A percentile compares a stretch with the other conserved stretches of the same genome.
Evolutionary conservation across 2,329 filamentous ascomycete genomes (phyloP).

Genomic region (Fusarium circinatum): DNA sequence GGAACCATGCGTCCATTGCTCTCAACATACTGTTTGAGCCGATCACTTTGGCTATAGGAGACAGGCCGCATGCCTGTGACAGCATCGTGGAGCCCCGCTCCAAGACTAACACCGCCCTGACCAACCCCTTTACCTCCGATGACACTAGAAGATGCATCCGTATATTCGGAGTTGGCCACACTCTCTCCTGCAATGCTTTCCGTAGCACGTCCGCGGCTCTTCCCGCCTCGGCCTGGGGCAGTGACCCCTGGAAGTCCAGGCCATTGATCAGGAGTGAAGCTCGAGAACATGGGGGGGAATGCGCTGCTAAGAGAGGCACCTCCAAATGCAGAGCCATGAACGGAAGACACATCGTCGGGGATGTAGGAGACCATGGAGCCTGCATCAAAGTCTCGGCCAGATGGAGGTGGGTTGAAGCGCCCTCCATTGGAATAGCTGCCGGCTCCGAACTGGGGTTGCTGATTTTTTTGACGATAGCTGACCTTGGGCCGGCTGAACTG

Average conservation of each 20-base stretch:
- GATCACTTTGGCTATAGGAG: slow-evolving; percentile 73
- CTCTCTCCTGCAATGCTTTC: slow-evolving; percentile 92
- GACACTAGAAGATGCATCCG: slow-evolving; percentile 83
- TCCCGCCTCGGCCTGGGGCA: slow-evolving; percentile 70
- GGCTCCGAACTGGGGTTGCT: slow-evolving; percentile 71
- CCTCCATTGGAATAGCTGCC: slow-evolving; percentile 53
- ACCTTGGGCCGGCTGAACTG: slow-evolving; percentile 96
- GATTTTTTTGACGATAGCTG: slow-evolving; percentile 88
- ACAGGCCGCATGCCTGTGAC: slow-evolving; percentile 72
- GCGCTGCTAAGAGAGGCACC: slow-evolving; percentile 78
- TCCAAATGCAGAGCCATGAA: slow-evolving; percentile 90
- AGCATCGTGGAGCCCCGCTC: slow-evolving; percentile 78
- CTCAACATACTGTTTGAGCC: slow-evolving; percentile 94
- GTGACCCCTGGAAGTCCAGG: slow-evolving; percentile 78
- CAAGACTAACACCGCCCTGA: slow-evolving; percentile 88
- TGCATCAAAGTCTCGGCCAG: slow-evolving; percentile 72
- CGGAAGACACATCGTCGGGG: slow-evolving; percentile 94
- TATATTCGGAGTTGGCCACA: slow-evolving; percentile 88
- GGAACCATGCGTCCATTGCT: slow-evolving; percentile 76
- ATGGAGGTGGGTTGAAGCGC: slow-evolving; percentile 54
- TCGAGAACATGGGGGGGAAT: slow-evolving; percentile 95
- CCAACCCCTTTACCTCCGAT: slow-evolving; percentile 79
- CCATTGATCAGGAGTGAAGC: slow-evolving; percentile 89
- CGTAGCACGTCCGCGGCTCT: slow-evolving; percentile 72
- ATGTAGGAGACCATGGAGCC: slow-evolving; percentile 96